Conservation (phyloP, 1,139 yeast species). For the Saccharomycopsis crataegensis region DNA sequence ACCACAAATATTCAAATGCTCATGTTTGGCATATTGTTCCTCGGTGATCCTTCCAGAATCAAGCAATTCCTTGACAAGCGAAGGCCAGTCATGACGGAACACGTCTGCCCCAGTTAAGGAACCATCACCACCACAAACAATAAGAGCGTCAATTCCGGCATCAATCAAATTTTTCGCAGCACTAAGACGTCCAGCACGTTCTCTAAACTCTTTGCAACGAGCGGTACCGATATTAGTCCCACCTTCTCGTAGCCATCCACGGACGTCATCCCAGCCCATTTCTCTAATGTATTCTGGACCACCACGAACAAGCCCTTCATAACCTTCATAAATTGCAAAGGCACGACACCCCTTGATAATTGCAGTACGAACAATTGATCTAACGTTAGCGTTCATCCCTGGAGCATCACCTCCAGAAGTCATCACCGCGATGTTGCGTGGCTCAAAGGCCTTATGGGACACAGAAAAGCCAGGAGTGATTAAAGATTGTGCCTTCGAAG, state of each 20-base stretch:
- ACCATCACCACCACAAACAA: slow-evolving; percentile 99
- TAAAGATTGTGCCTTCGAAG: not conserved
- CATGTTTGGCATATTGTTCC: slow-evolving; percentile 52
- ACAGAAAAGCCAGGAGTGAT: not conserved
- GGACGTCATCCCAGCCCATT: slow-evolving; percentile 87
- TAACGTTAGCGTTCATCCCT: slow-evolving; percentile 94
- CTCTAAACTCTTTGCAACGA: slow-evolving; percentile 77
- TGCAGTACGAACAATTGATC: slow-evolving; percentile 91
- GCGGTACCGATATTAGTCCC: slow-evolving; percentile 98
- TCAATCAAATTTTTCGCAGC: slow-evolving; percentile 79
- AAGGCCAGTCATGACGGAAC: slow-evolving; percentile 92
- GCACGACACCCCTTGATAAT: slow-evolving; percentile 87
- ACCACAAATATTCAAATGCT: slow-evolving; percentile 83
- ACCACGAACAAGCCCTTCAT: slow-evolving; percentile 87
- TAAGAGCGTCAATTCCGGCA: slow-evolving; percentile 74
- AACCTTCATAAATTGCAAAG: slow-evolving; percentile 92
- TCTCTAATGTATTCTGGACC: slow-evolving; percentile 61
- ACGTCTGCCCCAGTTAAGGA: slow-evolving; percentile 95
- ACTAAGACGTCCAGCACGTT: slow-evolving; percentile 70
- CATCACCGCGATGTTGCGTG: slow-evolving; percentile 75
- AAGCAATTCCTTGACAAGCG: slow-evolving; percentile 64
- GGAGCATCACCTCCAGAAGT: slow-evolving; percentile 99
- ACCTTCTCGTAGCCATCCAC: slow-evolving; percentile 86
- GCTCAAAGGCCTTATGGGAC: not conserved
- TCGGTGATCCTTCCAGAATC: slow-evolving; percentile 45